Percentiles rank a stretch among this genome's conserved stretches.
Conservation (phyloP, 805 yeast genomes). For the Ogataea kodamae region DNA sequence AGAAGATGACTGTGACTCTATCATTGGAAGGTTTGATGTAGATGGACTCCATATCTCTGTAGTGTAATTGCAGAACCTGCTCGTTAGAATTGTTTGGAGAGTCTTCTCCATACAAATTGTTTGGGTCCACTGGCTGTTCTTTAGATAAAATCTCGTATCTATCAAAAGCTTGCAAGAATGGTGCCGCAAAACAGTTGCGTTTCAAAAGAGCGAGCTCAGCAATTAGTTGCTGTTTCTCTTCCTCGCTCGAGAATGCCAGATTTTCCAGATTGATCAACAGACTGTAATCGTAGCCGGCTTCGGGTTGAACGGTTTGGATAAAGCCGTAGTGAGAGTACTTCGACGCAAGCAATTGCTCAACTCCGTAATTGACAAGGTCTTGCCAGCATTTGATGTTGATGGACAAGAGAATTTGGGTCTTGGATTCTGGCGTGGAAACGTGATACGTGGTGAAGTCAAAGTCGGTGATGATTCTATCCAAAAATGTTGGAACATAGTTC, state of each 20-base stretch:
- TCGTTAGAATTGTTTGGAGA: conserved; percentile 41
- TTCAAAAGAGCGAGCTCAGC: conserved; percentile 70
- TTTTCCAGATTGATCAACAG: conserved; percentile 55
- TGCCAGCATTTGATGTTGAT: conserved; percentile 73
- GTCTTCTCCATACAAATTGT: conserved; percentile 41
- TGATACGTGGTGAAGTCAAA: conserved; percentile 96
- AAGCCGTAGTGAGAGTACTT: conserved; percentile 46
- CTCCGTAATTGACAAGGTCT: conserved; percentile 70
- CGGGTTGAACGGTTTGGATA: conserved; percentile 42
- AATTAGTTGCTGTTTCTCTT: conserved; percentile 50
- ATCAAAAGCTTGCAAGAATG: conserved; percentile 81
- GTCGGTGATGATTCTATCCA: conserved; percentile 89
- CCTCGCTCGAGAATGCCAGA: conserved; percentile 34
- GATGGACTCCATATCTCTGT: conserved; percentile 91
- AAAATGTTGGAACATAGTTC: conserved; percentile 45
- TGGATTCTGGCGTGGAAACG: conserved; percentile 80
- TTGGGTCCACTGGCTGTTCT: conserved; percentile 36
- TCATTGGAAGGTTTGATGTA: conserved; percentile 90
- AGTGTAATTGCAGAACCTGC: conserved; percentile 65
- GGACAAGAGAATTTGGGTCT: conserved; percentile 61
- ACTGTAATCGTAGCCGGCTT: conserved; percentile 80
- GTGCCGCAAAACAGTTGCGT: conserved; percentile 87
- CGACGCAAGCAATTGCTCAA: conserved; percentile 46
- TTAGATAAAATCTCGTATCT: conserved; percentile 68
- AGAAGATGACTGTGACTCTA: conserved; percentile 93